Evolutionary conservation across 2,329 filamentous ascomycete species (phyloP).

Genomic region (Tolypocladium sp.): DNA sequence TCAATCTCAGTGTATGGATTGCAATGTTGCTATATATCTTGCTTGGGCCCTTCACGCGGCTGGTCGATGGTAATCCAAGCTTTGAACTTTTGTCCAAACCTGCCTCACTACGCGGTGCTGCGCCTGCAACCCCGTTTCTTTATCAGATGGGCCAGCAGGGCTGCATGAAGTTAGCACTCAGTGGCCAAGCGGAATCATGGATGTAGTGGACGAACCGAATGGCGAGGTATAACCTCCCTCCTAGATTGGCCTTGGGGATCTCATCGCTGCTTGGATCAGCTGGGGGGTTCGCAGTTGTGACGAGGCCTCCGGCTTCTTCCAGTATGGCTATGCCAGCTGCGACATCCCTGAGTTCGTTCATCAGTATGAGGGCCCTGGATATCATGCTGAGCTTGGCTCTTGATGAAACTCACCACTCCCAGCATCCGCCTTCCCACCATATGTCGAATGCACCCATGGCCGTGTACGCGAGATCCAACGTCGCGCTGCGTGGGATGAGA

Average conservation of each 20-base stretch:
- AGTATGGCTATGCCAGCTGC: conserved; percentile 67
- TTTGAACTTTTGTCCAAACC: not conserved
- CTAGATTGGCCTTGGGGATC: conserved; percentile 52
- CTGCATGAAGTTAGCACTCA: conserved; percentile 26
- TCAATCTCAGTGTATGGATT: not conserved
- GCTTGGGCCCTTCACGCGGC: not conserved
- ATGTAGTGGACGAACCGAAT: conserved; percentile 34
- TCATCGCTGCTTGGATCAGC: conserved; percentile 41
- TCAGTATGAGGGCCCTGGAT: not conserved
- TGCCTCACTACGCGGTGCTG: not conserved
- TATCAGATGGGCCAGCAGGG: conserved; percentile 39
- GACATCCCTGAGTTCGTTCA: conserved; percentile 48
- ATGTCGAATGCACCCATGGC: conserved; percentile 71
- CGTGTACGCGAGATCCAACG: conserved; percentile 64
- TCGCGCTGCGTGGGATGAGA: conserved; percentile 40
- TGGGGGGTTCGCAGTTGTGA: conserved; percentile 67
- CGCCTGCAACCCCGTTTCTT: not conserved
- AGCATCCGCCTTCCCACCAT: conserved; percentile 76
- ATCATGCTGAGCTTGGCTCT: not conserved
- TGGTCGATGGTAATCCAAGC: not conserved
- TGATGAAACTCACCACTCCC: conserved; percentile 54
- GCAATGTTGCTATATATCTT: not conserved
- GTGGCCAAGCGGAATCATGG: not conserved
- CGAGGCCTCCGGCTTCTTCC: conserved; percentile 62
- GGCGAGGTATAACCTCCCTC: conserved; percentile 62